These are phyloP conservation scores for Ceratocystis cubensis DNA, from an alignment of 2,329 filamentous ascomycete genomes.

Conservation along the genomic window DNA sequence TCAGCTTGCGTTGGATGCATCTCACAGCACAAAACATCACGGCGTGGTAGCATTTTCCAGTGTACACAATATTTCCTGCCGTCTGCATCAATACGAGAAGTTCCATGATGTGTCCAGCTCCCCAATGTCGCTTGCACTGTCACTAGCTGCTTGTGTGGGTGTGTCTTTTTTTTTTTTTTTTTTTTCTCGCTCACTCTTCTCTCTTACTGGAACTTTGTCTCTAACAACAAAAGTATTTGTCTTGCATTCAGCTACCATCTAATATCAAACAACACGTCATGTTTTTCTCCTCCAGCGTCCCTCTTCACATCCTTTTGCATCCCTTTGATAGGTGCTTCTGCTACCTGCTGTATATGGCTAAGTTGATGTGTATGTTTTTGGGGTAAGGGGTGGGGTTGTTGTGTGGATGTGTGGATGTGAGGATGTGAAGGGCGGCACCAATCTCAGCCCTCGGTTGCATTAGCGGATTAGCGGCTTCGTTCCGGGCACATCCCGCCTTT, in stretches of 20 bases:
- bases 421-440: not conserved
- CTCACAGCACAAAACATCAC: not conserved
- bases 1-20: too few species aligned
- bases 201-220: not conserved
- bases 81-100: slow-evolving; percentile 3
- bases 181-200: not conserved
- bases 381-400: not conserved
- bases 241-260: not conserved
- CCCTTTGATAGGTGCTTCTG: not conserved
- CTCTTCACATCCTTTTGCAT: not conserved
- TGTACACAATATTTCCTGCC: not conserved
- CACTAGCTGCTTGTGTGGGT: not conserved
- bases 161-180: not conserved
- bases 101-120: not conserved
- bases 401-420: not conserved
- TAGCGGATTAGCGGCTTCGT: not conserved
- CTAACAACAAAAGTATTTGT: not conserved
- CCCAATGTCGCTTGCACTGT: not conserved
- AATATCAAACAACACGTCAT: slow-evolving; percentile 2
- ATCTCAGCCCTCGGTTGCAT: not conserved
- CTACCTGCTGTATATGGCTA: not conserved
- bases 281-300: not conserved
- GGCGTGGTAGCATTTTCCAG: not conserved
- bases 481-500: not conserved
- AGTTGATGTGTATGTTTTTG: not conserved